Conservation (phyloP, 2,329 filamentous ascomycete species). For the Dactylellina drechsleri region DNA sequence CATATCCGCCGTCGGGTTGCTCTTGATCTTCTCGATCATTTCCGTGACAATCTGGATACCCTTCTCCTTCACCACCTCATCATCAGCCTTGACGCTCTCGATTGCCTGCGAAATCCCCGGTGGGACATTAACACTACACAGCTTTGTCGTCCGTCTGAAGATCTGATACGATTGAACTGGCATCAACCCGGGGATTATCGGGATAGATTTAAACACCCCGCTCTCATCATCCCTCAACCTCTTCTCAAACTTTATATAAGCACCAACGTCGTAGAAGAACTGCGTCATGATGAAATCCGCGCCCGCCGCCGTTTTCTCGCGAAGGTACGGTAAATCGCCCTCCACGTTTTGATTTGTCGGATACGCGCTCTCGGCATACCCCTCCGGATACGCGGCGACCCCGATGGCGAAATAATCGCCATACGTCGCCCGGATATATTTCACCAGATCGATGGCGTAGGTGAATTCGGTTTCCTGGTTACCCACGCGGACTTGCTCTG, state of each 20-base stretch:
- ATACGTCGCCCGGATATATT: slow-evolving; percentile 84
- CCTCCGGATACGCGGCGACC: slow-evolving; percentile 93
- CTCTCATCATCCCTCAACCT: slow-evolving; percentile 81
- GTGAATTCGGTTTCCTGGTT: slow-evolving; percentile 76
- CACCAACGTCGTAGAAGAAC: slow-evolving; percentile 89
- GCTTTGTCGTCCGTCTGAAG: slow-evolving; percentile 89
- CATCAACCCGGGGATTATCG: slow-evolving; percentile 95
- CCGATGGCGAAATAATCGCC: slow-evolving; percentile 97
- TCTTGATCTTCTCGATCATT: slow-evolving; percentile 80
- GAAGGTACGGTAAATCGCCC: slow-evolving; percentile 82
- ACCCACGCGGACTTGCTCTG: slow-evolving; percentile 63
- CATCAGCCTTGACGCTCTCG: slow-evolving; percentile 78
- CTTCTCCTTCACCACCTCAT: slow-evolving; percentile 81
- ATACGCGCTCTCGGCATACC: slow-evolving; percentile 89
- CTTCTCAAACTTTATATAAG: slow-evolving; percentile 82
- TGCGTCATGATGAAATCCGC: slow-evolving; percentile 99
- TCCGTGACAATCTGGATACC: slow-evolving; percentile 86
- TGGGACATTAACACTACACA: slow-evolving; percentile 88
- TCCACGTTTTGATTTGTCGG: slow-evolving; percentile 76
- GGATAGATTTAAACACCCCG: slow-evolving; percentile 83
- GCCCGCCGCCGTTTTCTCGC: slow-evolving; percentile 89
- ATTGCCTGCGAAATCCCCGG: slow-evolving; percentile 74
- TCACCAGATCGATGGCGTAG: slow-evolving; percentile 88
- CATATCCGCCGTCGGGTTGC: slow-evolving; percentile 53
- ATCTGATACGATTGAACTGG: slow-evolving; percentile 98